Evolutionary conservation across 2,329 filamentous ascomycete genomes (phyloP), one percentile per base, ranked within the genome.

Genomic region (Paracoccidioides lutzii): DNA sequence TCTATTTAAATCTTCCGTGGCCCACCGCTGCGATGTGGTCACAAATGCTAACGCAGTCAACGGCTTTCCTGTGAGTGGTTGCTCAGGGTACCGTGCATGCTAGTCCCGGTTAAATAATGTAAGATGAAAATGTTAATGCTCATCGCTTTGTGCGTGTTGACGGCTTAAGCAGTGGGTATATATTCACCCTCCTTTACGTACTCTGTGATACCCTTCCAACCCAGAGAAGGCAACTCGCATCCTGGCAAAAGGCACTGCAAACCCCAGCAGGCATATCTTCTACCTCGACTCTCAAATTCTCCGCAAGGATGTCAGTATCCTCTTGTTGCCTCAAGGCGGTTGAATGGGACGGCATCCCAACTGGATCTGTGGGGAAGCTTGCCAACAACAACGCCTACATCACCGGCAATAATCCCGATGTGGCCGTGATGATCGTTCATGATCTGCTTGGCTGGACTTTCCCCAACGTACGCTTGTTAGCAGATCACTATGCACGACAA

Each of bases 401-500:
- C 28, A 62, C 69, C 0, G 73, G 73, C 2, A 56, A 59, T 15
- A 72, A 69, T 50, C 53, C 61, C 10, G 57, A 70, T 3, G 60
- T 65, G 0, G 71, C 71, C 2, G 62, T 75, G 15, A 55, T 76
- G 0, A 35, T 72, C 53, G 63, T 75, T 40, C 65, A 68, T 46
- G 73, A 74, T 52, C 60, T 75, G 14, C 66, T 74, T 5, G 73
- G 73, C 41, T 78, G 75, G 73, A 73, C 60, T 1, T 75, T 75
- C 51, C 61, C 64, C 32, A 78, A 78, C 58, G 59, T 66, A 40
- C 69, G 75, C 0, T 63, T 78, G 1, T 65, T 78, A 1, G 75
- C 75, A 1, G 76, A 78, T 55, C 68, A 75, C 61, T 77, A 72
- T 57, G 75, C 76, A 3, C 61, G 63, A 14, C 73, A 78, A 58